A percentile compares a stretch with the other conserved stretches of the same genome.
Conservation (phyloP, 805 yeast genomes). For the Saturnispora gosingensis region DNA sequence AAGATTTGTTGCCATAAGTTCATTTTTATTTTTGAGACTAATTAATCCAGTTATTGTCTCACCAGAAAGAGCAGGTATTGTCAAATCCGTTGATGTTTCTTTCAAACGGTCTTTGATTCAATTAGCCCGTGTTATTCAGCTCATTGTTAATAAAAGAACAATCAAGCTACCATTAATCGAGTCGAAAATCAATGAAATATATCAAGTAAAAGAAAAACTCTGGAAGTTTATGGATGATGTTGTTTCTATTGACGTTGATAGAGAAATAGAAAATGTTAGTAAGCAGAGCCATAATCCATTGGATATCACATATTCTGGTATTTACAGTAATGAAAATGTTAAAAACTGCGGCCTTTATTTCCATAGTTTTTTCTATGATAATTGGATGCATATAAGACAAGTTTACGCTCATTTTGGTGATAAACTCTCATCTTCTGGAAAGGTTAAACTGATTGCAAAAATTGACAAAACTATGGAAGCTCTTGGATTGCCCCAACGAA, state of each 20-base stretch:
- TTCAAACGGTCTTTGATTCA: conserved; percentile 60
- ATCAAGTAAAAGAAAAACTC: conserved; percentile 31
- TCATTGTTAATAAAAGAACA: conserved; percentile 76
- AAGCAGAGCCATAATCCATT: neutral
- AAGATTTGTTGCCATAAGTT: conserved; percentile 67
- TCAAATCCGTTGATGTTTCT: conserved; percentile 10
- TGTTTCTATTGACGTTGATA: conserved; percentile 13
- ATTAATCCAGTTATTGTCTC: conserved; percentile 86
- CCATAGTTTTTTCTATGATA: conserved; percentile 42
- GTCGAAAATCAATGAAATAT: conserved; percentile 33
- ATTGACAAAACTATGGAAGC: conserved; percentile 40
- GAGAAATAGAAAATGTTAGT: conserved; percentile 7
- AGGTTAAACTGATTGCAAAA: conserved; percentile 25
- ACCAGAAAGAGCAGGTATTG: conserved; percentile 50
- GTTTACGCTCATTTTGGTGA: conserved; percentile 15
- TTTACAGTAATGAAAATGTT: neutral
- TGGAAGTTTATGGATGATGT: conserved; percentile 32
- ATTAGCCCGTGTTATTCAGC: conserved; percentile 75
- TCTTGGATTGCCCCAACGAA: conserved; percentile 52
- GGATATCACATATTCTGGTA: neutral
- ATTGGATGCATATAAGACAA: conserved; percentile 31
- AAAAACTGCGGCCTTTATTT: conserved; percentile 19
- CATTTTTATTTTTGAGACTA: conserved; percentile 72
- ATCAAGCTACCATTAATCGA: conserved; percentile 51
- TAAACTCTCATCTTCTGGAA: conserved; percentile 13